A percentile compares a stretch with the other conserved stretches of the same genome.
Conservation (phyloP, 805 yeast species). For the Myxozyma mucilagina region DNA sequence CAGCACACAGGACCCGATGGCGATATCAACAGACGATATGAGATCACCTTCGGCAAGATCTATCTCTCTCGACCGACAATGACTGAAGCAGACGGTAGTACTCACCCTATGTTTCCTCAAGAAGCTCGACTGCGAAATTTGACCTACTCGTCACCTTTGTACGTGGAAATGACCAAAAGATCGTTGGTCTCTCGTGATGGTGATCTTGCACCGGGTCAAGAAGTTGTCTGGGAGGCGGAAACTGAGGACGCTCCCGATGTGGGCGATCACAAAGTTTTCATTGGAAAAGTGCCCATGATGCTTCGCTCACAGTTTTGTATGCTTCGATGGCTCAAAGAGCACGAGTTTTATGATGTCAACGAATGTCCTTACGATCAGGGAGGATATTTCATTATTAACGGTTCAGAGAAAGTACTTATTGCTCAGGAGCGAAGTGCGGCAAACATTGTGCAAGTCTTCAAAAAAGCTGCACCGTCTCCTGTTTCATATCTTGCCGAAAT, state of each 20-base stretch:
- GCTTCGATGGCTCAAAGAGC: conserved; percentile 83
- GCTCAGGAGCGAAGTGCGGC: conserved; percentile 99
- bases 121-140: conserved; percentile 95
- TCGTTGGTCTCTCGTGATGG: conserved; percentile 83
- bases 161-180: conserved; percentile 91
- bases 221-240: conserved; percentile 60
- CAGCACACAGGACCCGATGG: conserved; percentile 91
- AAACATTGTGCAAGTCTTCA: conserved; percentile 96
- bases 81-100: conserved; percentile 99
- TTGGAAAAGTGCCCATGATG: conserved; percentile 98
- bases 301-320: conserved; percentile 94
- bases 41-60: conserved; percentile 96
- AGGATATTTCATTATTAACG: conserved; percentile 97
- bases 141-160: conserved; percentile 93
- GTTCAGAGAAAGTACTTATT: conserved; percentile 95
- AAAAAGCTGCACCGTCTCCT: conserved; percentile 96
- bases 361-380: conserved; percentile 99
- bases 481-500: conserved; percentile 95
- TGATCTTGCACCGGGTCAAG: conserved; percentile 50
- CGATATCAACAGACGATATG: conserved; percentile 86
- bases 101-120: conserved; percentile 97
- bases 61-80: conserved; percentile 95
- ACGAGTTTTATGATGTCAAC: conserved; percentile 90
- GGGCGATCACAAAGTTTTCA: conserved; percentile 77
- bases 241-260: conserved; percentile 56